Percentiles rank a stretch among this genome's conserved stretches.
Evolutionary conservation across 2,329 filamentous ascomycete species (phyloP).

Genomic region (Hypoxylon sp.): DNA sequence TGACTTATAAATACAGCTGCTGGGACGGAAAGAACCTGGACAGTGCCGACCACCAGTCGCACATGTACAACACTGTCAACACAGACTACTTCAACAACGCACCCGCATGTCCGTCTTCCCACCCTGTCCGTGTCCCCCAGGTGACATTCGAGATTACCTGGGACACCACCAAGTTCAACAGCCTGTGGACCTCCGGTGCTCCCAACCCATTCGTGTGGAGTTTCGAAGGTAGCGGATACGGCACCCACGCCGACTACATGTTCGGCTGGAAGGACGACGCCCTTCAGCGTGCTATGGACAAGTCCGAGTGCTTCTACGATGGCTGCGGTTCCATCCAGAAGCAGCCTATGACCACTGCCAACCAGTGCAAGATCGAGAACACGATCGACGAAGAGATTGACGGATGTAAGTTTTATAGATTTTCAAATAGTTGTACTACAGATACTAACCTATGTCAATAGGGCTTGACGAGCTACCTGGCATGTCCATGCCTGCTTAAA

Average conservation of each 20-base stretch:
- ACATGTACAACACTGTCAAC: constrained; percentile 41
- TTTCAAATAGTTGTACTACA: background rate
- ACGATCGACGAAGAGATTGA: constrained; percentile 44
- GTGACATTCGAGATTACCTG: constrained; percentile 57
- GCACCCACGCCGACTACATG: constrained; percentile 40
- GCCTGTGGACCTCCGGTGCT: constrained; percentile 48
- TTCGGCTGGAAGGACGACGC: constrained; percentile 42
- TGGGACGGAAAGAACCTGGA: constrained; percentile 38
- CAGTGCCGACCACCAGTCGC: constrained; percentile 31
- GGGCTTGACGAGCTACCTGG: constrained; percentile 40
- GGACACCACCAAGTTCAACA: constrained; percentile 53
- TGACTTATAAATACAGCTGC: constrained; percentile 26
- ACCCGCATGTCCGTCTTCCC: constrained; percentile 41
- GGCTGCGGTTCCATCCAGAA: constrained; percentile 47
- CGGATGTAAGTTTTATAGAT: constrained; percentile 44
- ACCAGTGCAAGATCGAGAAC: constrained; percentile 45
- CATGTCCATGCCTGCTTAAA: constrained; percentile 21
- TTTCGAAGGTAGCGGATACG: constrained; percentile 48
- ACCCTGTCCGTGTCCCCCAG: constrained; percentile 50
- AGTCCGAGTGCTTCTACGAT: constrained; percentile 54
- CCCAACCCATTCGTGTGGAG: constrained; percentile 47
- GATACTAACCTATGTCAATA: constrained; percentile 29
- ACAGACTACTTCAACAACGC: constrained; percentile 38
- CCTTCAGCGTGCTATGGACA: constrained; percentile 48
- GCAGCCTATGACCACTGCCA: constrained; percentile 44